Percentiles rank a stretch among this genome's conserved stretches.
Conservation (phyloP, 1,139 yeast species). For the Geotrichum fermentans region DNA sequence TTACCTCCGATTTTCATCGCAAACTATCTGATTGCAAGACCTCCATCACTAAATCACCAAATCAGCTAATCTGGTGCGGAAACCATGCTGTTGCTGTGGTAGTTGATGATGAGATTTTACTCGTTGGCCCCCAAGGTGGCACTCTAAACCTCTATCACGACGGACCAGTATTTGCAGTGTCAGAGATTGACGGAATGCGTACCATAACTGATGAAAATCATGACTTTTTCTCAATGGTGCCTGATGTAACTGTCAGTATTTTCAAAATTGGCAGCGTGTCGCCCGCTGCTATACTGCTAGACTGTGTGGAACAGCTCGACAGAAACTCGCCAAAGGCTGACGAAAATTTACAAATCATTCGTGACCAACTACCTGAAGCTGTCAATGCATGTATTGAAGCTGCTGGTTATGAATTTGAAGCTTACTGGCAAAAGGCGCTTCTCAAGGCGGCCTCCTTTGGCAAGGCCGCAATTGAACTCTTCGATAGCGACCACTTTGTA, state of each 20-base stretch:
- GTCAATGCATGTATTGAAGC: slow-evolving; percentile 69
- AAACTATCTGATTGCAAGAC: slow-evolving; percentile 47
- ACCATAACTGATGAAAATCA: slow-evolving; percentile 55
- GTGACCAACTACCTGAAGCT: slow-evolving; percentile 51
- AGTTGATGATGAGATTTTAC: slow-evolving; percentile 57
- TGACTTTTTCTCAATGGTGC: slow-evolving; percentile 65
- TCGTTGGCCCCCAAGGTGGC: slow-evolving; percentile 70
- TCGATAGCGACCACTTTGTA: slow-evolving; percentile 59
- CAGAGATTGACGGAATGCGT: slow-evolving; percentile 70
- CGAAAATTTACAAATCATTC: slow-evolving; percentile 60
- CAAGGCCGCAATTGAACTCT: slow-evolving; percentile 56
- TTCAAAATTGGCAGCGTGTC: slow-evolving; percentile 80
- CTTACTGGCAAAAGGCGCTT: slow-evolving; percentile 72
- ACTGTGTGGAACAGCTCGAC: slow-evolving; percentile 70
- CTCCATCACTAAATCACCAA: slow-evolving; percentile 39
- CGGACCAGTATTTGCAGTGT: slow-evolving; percentile 38
- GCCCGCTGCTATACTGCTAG: slow-evolving; percentile 76
- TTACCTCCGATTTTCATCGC: slow-evolving; percentile 48
- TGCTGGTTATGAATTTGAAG: slow-evolving; percentile 70
- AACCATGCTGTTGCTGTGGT: slow-evolving; percentile 68
- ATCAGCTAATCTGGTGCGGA: slow-evolving; percentile 74
- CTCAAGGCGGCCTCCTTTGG: slow-evolving; percentile 84
- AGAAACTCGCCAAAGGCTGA: slow-evolving; percentile 78
- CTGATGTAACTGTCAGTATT: slow-evolving; percentile 52
- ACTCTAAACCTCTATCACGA: slow-evolving; percentile 46